Evolutionary conservation across 768 basidiomycete genomes (phyloP).

Genomic region (Guyanaporus albipodus): DNA sequence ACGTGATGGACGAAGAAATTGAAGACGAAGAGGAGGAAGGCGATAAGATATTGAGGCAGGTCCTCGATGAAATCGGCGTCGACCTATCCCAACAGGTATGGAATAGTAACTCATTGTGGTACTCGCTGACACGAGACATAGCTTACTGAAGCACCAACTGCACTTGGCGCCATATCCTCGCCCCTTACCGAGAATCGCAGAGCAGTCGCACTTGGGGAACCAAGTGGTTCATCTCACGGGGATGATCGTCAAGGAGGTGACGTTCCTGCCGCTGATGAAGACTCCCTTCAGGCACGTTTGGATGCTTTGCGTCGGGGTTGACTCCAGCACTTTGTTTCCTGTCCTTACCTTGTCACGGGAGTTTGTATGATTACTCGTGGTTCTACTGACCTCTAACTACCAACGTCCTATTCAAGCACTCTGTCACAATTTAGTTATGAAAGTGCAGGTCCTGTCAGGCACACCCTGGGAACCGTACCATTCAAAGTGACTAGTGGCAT

Average conservation of each 20-base stretch:
- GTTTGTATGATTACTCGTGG: slow-evolving; percentile 1
- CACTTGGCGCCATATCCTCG: slow-evolving; percentile 56
- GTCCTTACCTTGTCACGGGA: slow-evolving; percentile 8
- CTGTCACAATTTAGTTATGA: neutral
- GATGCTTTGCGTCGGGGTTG: slow-evolving; percentile 81
- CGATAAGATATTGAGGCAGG: slow-evolving; percentile 92
- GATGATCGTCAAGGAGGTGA: slow-evolving; percentile 38
- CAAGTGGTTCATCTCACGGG: slow-evolving; percentile 31
- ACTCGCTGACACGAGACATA: slow-evolving; percentile 31
- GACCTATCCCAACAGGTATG: slow-evolving; percentile 78
- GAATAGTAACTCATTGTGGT: neutral
- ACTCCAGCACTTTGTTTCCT: slow-evolving; percentile 8
- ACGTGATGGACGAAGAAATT: slow-evolving; percentile 88
- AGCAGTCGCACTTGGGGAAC: slow-evolving; percentile 83
- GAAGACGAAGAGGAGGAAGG: slow-evolving; percentile 97
- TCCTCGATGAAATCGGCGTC: slow-evolving; percentile 96
- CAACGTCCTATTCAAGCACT: neutral
- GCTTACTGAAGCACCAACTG: slow-evolving; percentile 82
- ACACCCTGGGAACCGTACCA: too few species aligned
- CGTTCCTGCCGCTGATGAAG: slow-evolving; percentile 67
- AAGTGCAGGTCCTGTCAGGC: too few species aligned
- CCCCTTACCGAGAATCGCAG: slow-evolving; percentile 62
- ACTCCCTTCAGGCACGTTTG: slow-evolving; percentile 88
- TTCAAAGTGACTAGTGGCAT: too few species aligned
- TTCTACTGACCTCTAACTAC: neutral